Evolutionary conservation across 305 asterid species (phyloP).

Genomic region (Ajuga reptans): DNA sequence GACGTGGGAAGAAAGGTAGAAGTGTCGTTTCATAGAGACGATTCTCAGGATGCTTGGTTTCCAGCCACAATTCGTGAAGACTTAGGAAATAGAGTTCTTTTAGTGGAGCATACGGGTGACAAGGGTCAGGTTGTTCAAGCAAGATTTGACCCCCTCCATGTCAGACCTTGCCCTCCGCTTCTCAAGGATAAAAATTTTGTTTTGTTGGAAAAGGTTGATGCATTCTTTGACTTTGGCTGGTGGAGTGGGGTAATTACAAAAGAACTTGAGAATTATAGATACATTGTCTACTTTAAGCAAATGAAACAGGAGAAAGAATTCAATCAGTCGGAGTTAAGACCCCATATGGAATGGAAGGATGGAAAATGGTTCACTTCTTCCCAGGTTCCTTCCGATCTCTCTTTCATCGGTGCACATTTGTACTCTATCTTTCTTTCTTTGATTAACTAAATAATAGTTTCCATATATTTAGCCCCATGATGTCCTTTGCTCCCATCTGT

Average conservation of each 20-base stretch:
- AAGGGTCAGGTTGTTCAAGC: conserved; percentile 21
- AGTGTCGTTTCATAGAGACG: conserved; percentile 45
- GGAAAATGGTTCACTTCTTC: conserved; percentile 67
- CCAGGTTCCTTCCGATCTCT: conserved; percentile 39
- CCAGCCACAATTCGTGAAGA: conserved; percentile 41
- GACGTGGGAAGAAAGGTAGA: conserved; percentile 60
- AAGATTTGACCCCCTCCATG: conserved; percentile 36
- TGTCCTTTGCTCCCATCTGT: background rate
- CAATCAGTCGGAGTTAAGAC: conserved; percentile 45
- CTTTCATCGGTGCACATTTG: background rate
- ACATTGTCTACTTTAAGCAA: conserved; percentile 43
- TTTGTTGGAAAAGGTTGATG: conserved; percentile 71
- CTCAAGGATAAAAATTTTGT: conserved; percentile 39
- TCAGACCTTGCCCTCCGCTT: conserved; percentile 72
- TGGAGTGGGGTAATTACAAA: conserved; percentile 54
- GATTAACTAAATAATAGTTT: background rate
- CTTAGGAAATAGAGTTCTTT: conserved; percentile 33
- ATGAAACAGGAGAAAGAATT: conserved; percentile 35
- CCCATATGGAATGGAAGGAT: conserved; percentile 73
- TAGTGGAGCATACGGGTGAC: conserved; percentile 36
- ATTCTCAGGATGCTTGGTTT: conserved; percentile 51
- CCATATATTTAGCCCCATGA: background rate
- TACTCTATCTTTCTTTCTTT: background rate
- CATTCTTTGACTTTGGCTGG: conserved; percentile 59
- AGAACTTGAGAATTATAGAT: conserved; percentile 45